Evolutionary conservation across 495 filamentous ascomycete genomes (phyloP).

Genomic region (Physcia stellaris): DNA sequence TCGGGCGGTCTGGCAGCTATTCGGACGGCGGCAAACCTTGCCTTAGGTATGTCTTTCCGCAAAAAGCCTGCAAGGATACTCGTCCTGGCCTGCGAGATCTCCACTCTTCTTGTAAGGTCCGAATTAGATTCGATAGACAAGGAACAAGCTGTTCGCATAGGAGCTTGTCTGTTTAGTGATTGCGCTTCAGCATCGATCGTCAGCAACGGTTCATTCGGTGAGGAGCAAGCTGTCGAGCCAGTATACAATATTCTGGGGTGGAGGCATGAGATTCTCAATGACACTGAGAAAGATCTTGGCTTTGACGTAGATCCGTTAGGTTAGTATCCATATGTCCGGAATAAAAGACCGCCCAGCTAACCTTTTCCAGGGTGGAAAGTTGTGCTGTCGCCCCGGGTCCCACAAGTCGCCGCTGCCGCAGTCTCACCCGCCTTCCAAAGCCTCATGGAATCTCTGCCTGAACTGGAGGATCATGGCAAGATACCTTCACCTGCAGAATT

Average conservation of each 20-base stretch:
- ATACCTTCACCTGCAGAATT: constrained; percentile 31
- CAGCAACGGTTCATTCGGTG: constrained; percentile 34
- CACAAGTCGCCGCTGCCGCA: constrained; percentile 31
- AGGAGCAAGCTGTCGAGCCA: constrained; percentile 19
- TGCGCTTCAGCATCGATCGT: constrained; percentile 46
- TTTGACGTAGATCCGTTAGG: constrained; percentile 46
- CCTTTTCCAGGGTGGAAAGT: constrained; percentile 38
- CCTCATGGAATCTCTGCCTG: constrained; percentile 27
- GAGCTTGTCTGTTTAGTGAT: constrained; percentile 47
- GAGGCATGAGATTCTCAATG: constrained; percentile 39
- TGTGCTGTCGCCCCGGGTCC: constrained; percentile 41
- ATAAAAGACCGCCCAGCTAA: neutral
- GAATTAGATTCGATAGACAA: constrained; percentile 42
- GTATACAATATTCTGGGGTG: constrained; percentile 45
- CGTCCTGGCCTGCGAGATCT: constrained; percentile 47
- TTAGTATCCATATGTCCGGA: constrained; percentile 5
- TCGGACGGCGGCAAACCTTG: constrained; percentile 46
- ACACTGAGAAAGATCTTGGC: constrained; percentile 41
- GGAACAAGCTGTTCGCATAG: constrained; percentile 40
- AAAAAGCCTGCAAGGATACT: constrained; percentile 40
- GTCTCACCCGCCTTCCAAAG: constrained; percentile 35
- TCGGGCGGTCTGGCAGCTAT: constrained; percentile 50
- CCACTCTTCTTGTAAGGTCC: constrained; percentile 40
- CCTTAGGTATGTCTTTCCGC: constrained; percentile 38
- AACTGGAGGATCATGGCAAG: constrained; percentile 27